A percentile compares a stretch with the other conserved stretches of the same genome.
phyloP scores from a whole-genome alignment of 208 protist genomes.

The Trypanosoma avium region DNA sequence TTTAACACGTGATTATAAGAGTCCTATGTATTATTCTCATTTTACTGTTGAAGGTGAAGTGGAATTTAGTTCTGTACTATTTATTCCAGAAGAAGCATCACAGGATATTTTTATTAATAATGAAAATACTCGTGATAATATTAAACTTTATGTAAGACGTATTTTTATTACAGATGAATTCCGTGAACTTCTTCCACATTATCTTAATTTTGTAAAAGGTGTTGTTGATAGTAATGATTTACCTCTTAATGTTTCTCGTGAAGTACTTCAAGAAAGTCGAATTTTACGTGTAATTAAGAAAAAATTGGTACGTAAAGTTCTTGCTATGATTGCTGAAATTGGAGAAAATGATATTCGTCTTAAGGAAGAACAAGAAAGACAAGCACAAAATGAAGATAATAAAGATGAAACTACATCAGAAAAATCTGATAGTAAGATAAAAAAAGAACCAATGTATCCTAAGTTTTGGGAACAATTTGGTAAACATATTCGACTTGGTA shows the following conservation, averaged over 20 bases:
- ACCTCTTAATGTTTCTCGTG: constrained; percentile 99
- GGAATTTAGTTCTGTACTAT: constrained; percentile 98
- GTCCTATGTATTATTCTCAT: constrained; percentile 96
- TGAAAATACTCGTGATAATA: constrained; percentile 68
- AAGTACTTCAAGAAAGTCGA: constrained; percentile 98
- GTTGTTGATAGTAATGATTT: constrained; percentile 99
- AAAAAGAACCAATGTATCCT: constrained; percentile 80
- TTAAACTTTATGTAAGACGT: constrained; percentile 97
- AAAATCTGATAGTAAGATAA: constrained; percentile 33
- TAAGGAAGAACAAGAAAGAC: constrained; percentile 20
- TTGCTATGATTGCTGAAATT: constrained; percentile 94
- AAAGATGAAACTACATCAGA: constrained; percentile 40
- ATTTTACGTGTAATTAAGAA: constrained; percentile 97
- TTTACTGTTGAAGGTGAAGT: constrained; percentile 98
- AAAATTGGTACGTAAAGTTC: constrained; percentile 95
- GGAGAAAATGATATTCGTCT: constrained; percentile 75
- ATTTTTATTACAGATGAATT: constrained; percentile 99
- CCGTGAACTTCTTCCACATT: constrained; percentile 94
- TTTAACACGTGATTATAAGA: constrained; percentile 92
- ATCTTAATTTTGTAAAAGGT: constrained; percentile 95
- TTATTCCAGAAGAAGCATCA: constrained; percentile 93
- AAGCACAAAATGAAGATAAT: constrained; percentile 13
- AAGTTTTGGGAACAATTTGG: constrained; percentile 96
- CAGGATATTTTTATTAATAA: constrained; percentile 90
- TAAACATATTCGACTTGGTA: constrained; percentile 97